Evolutionary conservation across 345 rosid genomes (phyloP).

Genomic region (Rhizophora apiculata): DNA sequence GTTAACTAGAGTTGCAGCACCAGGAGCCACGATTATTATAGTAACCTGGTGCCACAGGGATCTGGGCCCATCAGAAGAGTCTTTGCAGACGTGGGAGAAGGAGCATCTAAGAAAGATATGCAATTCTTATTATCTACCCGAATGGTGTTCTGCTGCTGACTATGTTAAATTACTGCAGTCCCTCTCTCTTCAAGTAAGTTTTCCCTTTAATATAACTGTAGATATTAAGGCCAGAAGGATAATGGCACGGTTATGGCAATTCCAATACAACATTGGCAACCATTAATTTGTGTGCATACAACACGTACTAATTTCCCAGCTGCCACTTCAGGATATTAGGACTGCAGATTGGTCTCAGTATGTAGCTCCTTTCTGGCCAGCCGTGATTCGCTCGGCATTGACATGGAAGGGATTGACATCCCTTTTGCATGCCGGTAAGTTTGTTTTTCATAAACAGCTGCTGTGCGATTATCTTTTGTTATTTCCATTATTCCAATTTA

Average conservation of each 20-base stretch:
- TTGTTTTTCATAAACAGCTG: not conserved
- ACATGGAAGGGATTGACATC: constrained; percentile 84
- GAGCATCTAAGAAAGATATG: constrained; percentile 61
- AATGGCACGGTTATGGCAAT: too few relatives aligned
- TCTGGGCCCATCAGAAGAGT: constrained; percentile 55
- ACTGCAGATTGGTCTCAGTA: constrained; percentile 77
- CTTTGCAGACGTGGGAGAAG: constrained; percentile 70
- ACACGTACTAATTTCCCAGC: not conserved
- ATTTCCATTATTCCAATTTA: too few relatives aligned
- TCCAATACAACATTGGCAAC: not conserved
- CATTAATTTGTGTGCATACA: not conserved
- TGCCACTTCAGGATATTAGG: constrained; percentile 61
- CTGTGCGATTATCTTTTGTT: not conserved
- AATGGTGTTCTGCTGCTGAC: constrained; percentile 82
- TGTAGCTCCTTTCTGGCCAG: constrained; percentile 96
- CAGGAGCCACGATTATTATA: constrained; percentile 71
- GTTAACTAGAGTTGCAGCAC: constrained; percentile 78
- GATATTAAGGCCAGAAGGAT: too few relatives aligned
- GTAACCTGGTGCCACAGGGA: constrained; percentile 96
- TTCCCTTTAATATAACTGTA: not conserved
- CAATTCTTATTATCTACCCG: constrained; percentile 69
- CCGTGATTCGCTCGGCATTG: constrained; percentile 67
- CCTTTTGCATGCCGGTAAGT: constrained; percentile 60
- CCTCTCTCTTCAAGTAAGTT: constrained; percentile 50
- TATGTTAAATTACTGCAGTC: constrained; percentile 63